Evolutionary conservation across 2,329 filamentous ascomycete species (phyloP).

Genomic region (Fusarium sp.): DNA sequence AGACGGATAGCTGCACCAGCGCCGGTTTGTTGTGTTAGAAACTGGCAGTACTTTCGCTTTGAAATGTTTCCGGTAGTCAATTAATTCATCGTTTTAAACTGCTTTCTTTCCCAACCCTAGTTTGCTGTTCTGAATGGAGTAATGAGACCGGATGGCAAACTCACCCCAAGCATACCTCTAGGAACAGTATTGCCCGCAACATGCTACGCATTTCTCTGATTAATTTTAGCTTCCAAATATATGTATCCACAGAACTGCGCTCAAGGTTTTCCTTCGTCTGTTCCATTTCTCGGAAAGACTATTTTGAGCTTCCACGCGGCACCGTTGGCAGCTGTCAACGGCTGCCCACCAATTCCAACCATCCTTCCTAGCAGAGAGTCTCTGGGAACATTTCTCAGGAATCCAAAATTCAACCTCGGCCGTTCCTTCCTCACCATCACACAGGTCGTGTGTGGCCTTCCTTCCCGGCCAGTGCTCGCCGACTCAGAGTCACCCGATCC

Average conservation of each 20-base stretch:
- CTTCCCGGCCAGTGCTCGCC: too few relatives aligned
- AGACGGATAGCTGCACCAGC: slow-evolving; percentile 28
- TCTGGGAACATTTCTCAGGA: too few relatives aligned
- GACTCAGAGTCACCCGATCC: too few relatives aligned
- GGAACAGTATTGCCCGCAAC: too few relatives aligned
- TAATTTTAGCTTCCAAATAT: too few relatives aligned
- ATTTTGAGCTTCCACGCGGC: background rate
- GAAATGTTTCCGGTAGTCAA: background rate
- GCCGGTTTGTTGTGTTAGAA: slow-evolving; percentile 14
- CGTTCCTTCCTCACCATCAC: background rate
- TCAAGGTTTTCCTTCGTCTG: too few relatives aligned
- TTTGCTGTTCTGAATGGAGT: background rate
- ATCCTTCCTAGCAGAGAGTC: too few relatives aligned
- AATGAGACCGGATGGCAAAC: background rate
- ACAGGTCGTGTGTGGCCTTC: too few relatives aligned
- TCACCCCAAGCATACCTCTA: background rate
- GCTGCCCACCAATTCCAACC: background rate
- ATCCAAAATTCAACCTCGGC: background rate
- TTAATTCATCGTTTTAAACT: background rate
- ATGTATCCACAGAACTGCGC: too few relatives aligned
- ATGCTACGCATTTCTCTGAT: too few relatives aligned
- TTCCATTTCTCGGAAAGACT: too few relatives aligned
- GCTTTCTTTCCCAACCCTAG: background rate
- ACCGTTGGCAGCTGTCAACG: slow-evolving; percentile 4
- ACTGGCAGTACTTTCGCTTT: background rate